Base-by-base conservation (phyloP, 2,329 filamentous ascomycete genomes). In the Fusarium goolgardi region DNA sequence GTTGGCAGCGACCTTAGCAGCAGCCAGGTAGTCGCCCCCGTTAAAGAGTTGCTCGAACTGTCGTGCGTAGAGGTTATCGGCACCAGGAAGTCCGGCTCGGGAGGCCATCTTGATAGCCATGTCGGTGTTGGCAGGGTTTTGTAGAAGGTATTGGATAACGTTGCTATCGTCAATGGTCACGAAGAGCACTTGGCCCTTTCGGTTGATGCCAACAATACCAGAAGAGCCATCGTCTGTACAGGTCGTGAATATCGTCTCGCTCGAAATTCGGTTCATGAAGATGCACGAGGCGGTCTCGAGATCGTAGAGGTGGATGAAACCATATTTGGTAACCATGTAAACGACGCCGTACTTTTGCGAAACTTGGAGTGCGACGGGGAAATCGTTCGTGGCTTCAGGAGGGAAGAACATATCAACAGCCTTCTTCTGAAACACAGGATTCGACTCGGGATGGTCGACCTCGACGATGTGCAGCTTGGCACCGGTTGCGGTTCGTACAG, bases 191-290 rank as follows among this genome's bases (percentile, higher is more conserved):
- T 99, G 96, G 67, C 96, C 96, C 84, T 97, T 97, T 76, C 96
- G 91, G 83, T 99, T 99, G 78, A 99, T 95, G 73, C 93, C 94
- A 54, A 99, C 87, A 67, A 99, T 91, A 73, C 96, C 96, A 45
- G 91, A 88, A 20, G 93, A 96, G 23, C 94, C 90, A 55, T 87
- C 86, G 78, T 99, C 96, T 35, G 90, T 83, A 46, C 93, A 91
- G 21, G 94, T 97, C 27, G 95, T 96, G 83, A 99, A 99, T 78
- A 99, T 98, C 27, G 96, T 99, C 78, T 99, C 96, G 84, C 94
- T 97, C 34, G 96, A 99, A 76, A 99, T 99, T 74, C 96, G 91
- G 86, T 99, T 99, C 94, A 99, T 96, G 87, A 97, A 99, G 78
- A 99, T 96, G 78, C 93, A 96, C 15, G 91, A 92, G 60, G 93